Conservation (phyloP, 768 basidiomycete genomes). For the Tricholoma furcatifolium region DNA sequence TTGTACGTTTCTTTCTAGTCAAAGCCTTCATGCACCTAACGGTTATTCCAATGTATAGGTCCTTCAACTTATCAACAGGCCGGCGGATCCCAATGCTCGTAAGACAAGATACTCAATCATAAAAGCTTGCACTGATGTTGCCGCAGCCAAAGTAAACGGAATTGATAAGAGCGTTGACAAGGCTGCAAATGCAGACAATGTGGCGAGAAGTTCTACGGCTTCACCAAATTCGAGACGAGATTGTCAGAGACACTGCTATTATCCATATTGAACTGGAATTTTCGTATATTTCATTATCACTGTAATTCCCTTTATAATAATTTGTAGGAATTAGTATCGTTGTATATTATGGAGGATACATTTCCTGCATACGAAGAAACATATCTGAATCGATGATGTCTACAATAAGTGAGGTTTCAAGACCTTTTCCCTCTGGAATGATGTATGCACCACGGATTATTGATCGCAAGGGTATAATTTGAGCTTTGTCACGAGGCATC, state of each 20-base stretch:
- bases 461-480: slow-evolving; percentile 25
- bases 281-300: slow-evolving; percentile 15
- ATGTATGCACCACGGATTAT: slow-evolving; percentile 29
- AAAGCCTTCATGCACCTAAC: neutral
- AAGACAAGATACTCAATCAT: slow-evolving; percentile 37
- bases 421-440: slow-evolving; percentile 15
- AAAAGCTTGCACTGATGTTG: slow-evolving; percentile 18
- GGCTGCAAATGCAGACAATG: slow-evolving; percentile 88
- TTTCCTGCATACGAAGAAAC: slow-evolving; percentile 18
- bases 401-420: slow-evolving; percentile 23
- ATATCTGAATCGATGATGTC: slow-evolving; percentile 29
- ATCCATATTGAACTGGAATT: slow-evolving; percentile 29
- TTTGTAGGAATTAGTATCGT: too few relatives aligned
- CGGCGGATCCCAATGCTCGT: slow-evolving; percentile 41
- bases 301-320: slow-evolving; percentile 32
- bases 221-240: slow-evolving; percentile 96
- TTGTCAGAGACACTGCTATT: slow-evolving; percentile 83
- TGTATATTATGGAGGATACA: too few relatives aligned
- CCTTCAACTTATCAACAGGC: slow-evolving; percentile 91
- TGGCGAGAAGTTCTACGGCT: slow-evolving; percentile 99
- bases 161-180: slow-evolving; percentile 59
- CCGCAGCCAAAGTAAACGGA: slow-evolving; percentile 41
- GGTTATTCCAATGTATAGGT: slow-evolving; percentile 45
- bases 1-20: slow-evolving; percentile 53
- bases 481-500: neutral